These are phyloP conservation scores for Scenedesmus sp. DNA, from an alignment of 163 green algal genomes.

Conservation along the genomic window DNA sequence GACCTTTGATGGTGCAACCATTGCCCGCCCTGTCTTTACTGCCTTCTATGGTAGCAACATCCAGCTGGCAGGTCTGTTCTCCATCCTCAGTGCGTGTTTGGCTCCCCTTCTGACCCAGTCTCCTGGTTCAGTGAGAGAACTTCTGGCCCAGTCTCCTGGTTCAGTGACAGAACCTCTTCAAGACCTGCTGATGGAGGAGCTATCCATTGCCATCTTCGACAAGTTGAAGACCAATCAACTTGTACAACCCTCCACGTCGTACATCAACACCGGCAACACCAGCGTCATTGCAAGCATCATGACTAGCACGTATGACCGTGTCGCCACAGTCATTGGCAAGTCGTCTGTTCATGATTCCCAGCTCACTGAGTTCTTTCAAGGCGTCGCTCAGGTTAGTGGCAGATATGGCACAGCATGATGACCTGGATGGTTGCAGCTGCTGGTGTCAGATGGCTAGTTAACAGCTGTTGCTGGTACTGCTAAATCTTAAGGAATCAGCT, in stretches of 20 bases:
- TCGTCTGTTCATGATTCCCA: not conserved
- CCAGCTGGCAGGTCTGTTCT: constrained; percentile 14
- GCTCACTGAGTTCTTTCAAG: not conserved
- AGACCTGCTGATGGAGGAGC: not conserved
- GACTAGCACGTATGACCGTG: not conserved
- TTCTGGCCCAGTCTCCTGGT: no score
- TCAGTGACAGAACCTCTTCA: not conserved
- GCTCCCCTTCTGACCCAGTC: not conserved
- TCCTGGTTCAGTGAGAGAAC: no score
- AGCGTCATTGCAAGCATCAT: not conserved
- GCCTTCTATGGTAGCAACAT: constrained; percentile 28
- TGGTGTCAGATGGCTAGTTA: no score
- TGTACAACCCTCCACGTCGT: not conserved
- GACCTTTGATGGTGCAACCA: not conserved
- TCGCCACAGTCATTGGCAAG: not conserved
- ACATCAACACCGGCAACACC: not conserved
- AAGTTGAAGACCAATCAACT: no score
- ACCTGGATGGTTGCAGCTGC: no score
- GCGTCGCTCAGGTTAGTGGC: not conserved
- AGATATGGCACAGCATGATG: no score
- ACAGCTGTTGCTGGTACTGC: not conserved
- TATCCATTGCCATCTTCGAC: not conserved
- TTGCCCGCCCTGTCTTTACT: not conserved
- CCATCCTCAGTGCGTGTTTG: not conserved
- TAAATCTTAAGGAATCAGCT: no score